phyloP scores from a whole-genome alignment of 2,329 filamentous ascomycete genomes.

The Epichloe brachyelytri region DNA sequence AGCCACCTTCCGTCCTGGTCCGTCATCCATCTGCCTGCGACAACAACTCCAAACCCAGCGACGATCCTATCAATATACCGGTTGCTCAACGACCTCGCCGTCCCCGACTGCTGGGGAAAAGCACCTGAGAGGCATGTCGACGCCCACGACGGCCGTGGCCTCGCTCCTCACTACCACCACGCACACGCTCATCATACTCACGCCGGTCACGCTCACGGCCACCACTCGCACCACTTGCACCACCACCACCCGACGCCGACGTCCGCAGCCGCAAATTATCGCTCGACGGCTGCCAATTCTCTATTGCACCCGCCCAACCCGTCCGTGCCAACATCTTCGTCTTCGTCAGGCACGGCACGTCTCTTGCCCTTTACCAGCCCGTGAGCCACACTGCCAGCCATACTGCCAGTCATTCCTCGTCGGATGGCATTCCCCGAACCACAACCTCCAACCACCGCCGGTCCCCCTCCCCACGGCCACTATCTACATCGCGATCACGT shows the following conservation, averaged over 20 bases:
- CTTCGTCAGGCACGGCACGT: conserved; percentile 14
- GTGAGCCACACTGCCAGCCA: conserved; percentile 6
- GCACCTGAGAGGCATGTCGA: conserved; percentile 48
- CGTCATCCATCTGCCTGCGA: background rate
- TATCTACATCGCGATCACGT: conserved; percentile 8
- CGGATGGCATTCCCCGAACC: conserved; percentile 18
- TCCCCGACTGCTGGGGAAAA: conserved; percentile 4
- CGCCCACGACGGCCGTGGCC: conserved; percentile 64
- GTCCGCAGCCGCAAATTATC: conserved; percentile 12
- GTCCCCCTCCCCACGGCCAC: conserved; percentile 19
- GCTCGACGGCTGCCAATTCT: conserved; percentile 15
- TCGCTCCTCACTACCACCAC: conserved; percentile 55
- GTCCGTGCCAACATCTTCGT: conserved; percentile 12
- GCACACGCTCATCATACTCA: conserved; percentile 7
- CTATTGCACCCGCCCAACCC: conserved; percentile 13
- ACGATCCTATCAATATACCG: background rate
- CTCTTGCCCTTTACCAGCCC: conserved; percentile 15
- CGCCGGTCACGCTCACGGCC: background rate
- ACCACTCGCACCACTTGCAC: conserved; percentile 6
- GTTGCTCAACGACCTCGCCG: background rate
- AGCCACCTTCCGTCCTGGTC: background rate
- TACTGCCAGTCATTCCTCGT: conserved; percentile 17
- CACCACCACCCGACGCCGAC: conserved; percentile 4
- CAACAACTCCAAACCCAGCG: background rate
- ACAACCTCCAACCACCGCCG: conserved; percentile 16